Evolutionary conservation across 2,329 filamentous ascomycete genomes (phyloP).

Genomic region (Aspergillus transmontanensis): DNA sequence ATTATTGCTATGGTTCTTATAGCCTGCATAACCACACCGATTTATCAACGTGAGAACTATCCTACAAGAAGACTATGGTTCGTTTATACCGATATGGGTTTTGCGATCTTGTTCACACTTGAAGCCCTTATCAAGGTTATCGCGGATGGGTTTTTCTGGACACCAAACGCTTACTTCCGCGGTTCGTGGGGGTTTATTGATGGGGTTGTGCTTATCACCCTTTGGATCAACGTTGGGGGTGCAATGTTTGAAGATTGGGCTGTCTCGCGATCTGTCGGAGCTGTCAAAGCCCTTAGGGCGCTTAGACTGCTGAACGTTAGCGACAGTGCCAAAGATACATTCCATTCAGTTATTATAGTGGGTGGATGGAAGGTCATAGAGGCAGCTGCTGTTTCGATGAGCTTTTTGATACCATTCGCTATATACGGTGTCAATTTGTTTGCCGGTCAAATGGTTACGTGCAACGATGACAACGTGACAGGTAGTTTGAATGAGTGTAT

Average conservation of each 20-base stretch:
- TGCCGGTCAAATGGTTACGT: constrained; percentile 74
- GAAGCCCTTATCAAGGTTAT: constrained; percentile 91
- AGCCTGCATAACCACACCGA: constrained; percentile 88
- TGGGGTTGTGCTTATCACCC: constrained; percentile 82
- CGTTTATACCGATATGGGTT: constrained; percentile 88
- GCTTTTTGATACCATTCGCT: constrained; percentile 91
- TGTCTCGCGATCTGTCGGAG: constrained; percentile 87
- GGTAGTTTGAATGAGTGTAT: constrained; percentile 69
- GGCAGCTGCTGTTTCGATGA: constrained; percentile 91
- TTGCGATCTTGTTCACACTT: constrained; percentile 80
- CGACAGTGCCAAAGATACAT: constrained; percentile 91
- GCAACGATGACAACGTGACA: constrained; percentile 72
- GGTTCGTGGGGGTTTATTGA: constrained; percentile 98
- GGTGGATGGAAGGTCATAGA: constrained; percentile 88
- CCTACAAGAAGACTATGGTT: constrained; percentile 80
- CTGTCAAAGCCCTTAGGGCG: constrained; percentile 94
- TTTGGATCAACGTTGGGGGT: constrained; percentile 93
- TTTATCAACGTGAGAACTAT: constrained; percentile 91
- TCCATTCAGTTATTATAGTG: constrained; percentile 92
- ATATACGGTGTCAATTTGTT: constrained; percentile 96
- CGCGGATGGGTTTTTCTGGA: constrained; percentile 94
- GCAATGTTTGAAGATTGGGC: constrained; percentile 79
- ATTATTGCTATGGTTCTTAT: constrained; percentile 98
- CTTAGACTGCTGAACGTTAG: constrained; percentile 91
- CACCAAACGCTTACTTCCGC: constrained; percentile 94